Base-by-base conservation (phyloP, 108 stramenopile species). In the Discostella stelligeroides region DNA sequence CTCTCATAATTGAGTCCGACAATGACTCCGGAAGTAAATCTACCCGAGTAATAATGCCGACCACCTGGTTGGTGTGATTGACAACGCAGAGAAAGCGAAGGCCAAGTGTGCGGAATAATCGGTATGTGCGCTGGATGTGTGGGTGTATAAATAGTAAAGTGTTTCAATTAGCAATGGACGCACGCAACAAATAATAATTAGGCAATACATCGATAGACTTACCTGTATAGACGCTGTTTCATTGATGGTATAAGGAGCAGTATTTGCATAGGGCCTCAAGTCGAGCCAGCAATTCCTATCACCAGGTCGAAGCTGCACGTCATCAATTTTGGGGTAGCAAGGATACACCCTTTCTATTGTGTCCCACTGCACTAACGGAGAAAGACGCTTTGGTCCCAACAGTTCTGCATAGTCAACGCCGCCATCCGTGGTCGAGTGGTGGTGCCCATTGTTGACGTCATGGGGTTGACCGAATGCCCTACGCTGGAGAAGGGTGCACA, bases 261-360 rank as follows among this genome's bases (percentile, higher is more conserved):
- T 97, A 84, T 97, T 96, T 30, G 94, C 93, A 72, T 97, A 97
- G n/a, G 98, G 98, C 48, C 96, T 80, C 56, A 98, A 85, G 74
- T 98, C 98, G 43, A 98, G 75, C 92, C 90, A 92, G 66, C 91
- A 92, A 60, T 90, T 88, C 30, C 95, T 66, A 50, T 97, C 97
- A 21, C 77, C 76, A 20, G 85, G 88, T 5, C 90, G 62, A 50
- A 98, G 66, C 20, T 84, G 82, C 30, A 97, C 73, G 68, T 96
- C 94, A 39, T 85, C 84, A 54, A 97, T 94, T 8, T 84, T 91
- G 1, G 97, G 97, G 70, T 97, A 98, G 1, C 90, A 75, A 42
- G 97, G 97, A 65, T 97, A 98, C 18, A 91, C 92, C 60, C 90
- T 79, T 68, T 98, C 97, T 39, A 98, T 91, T n/a, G 92, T 93